These are phyloP conservation scores for Botryotinia convoluta DNA, from an alignment of 2,329 filamentous ascomycete genomes.

Conservation along the genomic window DNA sequence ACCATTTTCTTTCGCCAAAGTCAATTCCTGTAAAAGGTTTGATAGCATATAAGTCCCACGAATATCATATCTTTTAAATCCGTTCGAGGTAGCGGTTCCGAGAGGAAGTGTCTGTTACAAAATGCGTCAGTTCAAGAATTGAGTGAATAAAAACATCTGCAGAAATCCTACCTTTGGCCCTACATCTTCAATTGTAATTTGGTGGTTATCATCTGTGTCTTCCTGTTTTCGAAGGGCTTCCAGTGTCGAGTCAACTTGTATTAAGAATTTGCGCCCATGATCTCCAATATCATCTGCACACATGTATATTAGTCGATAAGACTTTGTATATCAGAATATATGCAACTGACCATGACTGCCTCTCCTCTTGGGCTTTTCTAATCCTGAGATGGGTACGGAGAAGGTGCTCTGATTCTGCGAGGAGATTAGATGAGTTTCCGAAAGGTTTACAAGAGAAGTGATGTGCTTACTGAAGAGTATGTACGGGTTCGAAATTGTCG, in stretches of 20 bases:
- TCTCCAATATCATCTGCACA: conserved; percentile 67
- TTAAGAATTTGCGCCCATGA: conserved; percentile 74
- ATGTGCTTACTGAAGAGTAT: conserved; percentile 34
- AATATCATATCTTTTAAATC: conserved; percentile 83
- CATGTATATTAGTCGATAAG: conserved; percentile 20
- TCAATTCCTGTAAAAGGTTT: conserved; percentile 92
- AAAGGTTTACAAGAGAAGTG: neutral
- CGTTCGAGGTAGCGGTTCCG: conserved; percentile 81
- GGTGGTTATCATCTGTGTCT: conserved; percentile 90
- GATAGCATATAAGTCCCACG: conserved; percentile 97
- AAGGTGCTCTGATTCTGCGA: conserved; percentile 30
- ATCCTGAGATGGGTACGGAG: conserved; percentile 23
- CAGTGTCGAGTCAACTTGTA: conserved; percentile 82
- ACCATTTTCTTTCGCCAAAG: conserved; percentile 85
- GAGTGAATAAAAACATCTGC: neutral
- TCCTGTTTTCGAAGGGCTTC: conserved; percentile 78
- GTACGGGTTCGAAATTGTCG: conserved; percentile 35
- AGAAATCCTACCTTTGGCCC: conserved; percentile 74
- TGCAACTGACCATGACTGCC: conserved; percentile 37
- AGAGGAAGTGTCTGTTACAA: conserved; percentile 68
- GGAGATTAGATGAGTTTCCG: conserved; percentile 19
- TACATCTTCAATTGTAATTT: conserved; percentile 95
- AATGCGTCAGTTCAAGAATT: neutral
- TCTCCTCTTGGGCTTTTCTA: conserved; percentile 33
- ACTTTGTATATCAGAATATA: neutral